phyloP scores from a whole-genome alignment of 305 asterid species.

The Ajuga reptans region DNA sequence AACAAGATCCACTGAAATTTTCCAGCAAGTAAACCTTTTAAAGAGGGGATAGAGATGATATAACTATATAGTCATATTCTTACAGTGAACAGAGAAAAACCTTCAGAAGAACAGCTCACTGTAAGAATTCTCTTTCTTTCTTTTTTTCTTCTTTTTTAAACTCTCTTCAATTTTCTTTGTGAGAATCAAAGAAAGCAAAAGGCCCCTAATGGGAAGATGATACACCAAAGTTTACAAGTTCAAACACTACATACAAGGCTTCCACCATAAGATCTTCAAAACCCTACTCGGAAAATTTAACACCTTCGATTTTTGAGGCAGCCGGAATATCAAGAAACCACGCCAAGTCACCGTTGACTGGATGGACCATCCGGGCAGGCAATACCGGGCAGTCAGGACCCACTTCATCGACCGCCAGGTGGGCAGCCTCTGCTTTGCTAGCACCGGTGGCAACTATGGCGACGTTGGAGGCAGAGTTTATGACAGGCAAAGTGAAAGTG shows the following conservation, averaged over 20 bases:
- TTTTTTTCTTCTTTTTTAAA: too few species aligned
- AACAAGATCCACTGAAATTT: background rate
- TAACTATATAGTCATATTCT: background rate
- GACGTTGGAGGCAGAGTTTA: constrained; percentile 79
- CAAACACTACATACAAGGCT: constrained; percentile 40
- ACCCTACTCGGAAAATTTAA: constrained; percentile 39
- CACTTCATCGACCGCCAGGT: constrained; percentile 38
- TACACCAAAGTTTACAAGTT: constrained; percentile 29
- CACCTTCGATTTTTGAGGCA: constrained; percentile 51
- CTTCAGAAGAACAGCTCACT: background rate
- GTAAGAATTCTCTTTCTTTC: background rate
- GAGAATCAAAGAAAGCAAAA: constrained; percentile 11
- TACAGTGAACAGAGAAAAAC: background rate
- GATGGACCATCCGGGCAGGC: constrained; percentile 67
- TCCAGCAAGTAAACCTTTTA: background rate
- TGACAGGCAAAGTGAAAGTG: constrained; percentile 84
- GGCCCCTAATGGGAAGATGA: constrained; percentile 23
- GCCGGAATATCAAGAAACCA: constrained; percentile 79
- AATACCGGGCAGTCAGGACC: constrained; percentile 33
- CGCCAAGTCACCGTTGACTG: constrained; percentile 54
- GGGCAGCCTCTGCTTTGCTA: constrained; percentile 62
- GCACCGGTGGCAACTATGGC: constrained; percentile 60
- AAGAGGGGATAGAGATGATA: background rate
- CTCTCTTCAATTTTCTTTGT: background rate
- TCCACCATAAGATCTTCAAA: background rate